Conservation (phyloP, 2,329 filamentous ascomycete genomes). For the Chaetothyriales sp. region DNA sequence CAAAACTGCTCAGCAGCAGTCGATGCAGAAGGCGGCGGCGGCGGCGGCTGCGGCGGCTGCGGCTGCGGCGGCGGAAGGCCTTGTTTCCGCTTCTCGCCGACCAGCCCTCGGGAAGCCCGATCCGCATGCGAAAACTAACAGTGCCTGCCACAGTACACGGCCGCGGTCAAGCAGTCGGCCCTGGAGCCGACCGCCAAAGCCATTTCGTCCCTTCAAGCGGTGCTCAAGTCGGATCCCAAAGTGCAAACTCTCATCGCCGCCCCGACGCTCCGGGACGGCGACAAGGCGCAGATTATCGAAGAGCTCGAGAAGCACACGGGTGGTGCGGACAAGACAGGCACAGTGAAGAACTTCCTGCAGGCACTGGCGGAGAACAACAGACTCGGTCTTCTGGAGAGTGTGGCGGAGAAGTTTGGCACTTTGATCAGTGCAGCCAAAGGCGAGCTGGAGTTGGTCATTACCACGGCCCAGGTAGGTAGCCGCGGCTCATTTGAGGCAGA, state of each 20-base stretch:
- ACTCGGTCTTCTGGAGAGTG: conserved; percentile 64
- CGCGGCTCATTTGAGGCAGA: background rate
- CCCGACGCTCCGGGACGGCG: conserved; percentile 60
- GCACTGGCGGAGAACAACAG: conserved; percentile 96
- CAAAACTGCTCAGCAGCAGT: background rate
- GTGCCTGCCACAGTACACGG: conserved; percentile 63
- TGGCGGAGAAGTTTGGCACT: conserved; percentile 73
- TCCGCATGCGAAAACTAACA: background rate
- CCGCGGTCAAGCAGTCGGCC: conserved; percentile 71
- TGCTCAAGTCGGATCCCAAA: conserved; percentile 73
- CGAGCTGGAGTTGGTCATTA: conserved; percentile 87
- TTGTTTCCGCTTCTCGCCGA: background rate
- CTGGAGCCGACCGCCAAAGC: conserved; percentile 79
- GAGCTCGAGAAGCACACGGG: conserved; percentile 79
- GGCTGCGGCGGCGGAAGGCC: no score
- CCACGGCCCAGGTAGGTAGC: conserved; percentile 65
- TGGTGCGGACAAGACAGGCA: conserved; percentile 54
- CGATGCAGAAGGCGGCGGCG: background rate
- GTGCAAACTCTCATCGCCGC: conserved; percentile 61
- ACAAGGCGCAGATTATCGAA: conserved; percentile 75
- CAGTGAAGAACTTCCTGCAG: conserved; percentile 84
- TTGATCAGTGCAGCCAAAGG: conserved; percentile 81
- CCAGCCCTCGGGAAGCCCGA: background rate
- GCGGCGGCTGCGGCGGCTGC: no score
- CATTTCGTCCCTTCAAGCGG: conserved; percentile 53